Base-by-base conservation (phyloP, 164 flowering plant genomes). In the Santalum album region DNA sequence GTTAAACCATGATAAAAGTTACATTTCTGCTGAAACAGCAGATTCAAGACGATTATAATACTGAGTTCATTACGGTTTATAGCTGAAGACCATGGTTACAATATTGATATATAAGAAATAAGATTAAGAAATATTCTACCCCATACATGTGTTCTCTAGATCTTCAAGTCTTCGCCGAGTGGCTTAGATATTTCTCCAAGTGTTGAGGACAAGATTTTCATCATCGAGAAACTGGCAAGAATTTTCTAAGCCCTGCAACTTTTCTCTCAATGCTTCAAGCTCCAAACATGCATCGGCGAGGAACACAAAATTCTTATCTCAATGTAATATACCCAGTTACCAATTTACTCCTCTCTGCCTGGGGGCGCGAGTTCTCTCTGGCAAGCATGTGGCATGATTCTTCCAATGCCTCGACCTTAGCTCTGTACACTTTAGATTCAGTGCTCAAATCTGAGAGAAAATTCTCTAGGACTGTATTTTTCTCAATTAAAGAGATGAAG, bases 401-500 rank as follows among this genome's bases (percentile, higher is more conserved):
- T 66, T 84, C 85, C 53, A 84, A 55, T 19, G 53, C 65, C 58
- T 70, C 70, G 16, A 78, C 71, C 60, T 66, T 76, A 51, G 42
- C 79, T 63, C 71, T 69, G 1, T 64, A 67, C 15, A 55, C 74
- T 58, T 75, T 79, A 16, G 79, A 50, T 64, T 84, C 91, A 60
- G 58, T 75, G 66, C 58, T 70, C 64, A 79, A 64, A 51, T 79
- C 76, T 12, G 77, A 71, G 0, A 84, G 55, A 5, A 83, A 79
- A 19, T 69, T 76, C 66, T 84, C 87, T 43, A 81, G 54, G 35
- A 70, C 44, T 12, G 72, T 59, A 62, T 79, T 81, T 68, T 79
- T 82, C 72, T 76, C 75, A 39, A 73, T n/a, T n/a, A n/a, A n/a
- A n/a, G n/a, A n/a, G n/a, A n/a, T n/a, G 34, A 64, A 80, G 26